A percentile compares a stretch with the other conserved stretches of the same genome.
Conservation (phyloP, 768 basidiomycete genomes). For the Mycena belliarum region DNA sequence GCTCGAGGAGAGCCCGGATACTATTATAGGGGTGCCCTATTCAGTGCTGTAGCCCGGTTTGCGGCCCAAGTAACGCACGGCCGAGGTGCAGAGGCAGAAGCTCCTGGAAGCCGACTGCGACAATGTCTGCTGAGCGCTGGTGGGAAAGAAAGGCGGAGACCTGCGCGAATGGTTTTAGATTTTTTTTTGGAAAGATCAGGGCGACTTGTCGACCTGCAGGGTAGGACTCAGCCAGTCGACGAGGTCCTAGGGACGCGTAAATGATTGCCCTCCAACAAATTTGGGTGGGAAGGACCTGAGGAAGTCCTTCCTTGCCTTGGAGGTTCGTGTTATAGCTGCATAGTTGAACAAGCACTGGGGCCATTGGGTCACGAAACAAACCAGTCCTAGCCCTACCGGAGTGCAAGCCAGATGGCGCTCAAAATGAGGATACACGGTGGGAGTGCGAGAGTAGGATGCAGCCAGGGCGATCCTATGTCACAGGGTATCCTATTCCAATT, state of each 20-base stretch:
- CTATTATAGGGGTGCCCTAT: slow-evolving; percentile 43
- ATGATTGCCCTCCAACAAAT: no score
- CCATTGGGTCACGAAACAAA: no score
- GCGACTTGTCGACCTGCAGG: no score
- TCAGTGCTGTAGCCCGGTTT: slow-evolving; percentile 6
- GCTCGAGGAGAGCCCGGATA: slow-evolving; percentile 72
- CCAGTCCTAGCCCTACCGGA: no score
- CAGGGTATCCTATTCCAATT: not conserved
- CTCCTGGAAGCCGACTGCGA: slow-evolving; percentile 94
- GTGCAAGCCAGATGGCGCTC: no score
- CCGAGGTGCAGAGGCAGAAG: slow-evolving; percentile 87
- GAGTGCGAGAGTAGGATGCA: no score
- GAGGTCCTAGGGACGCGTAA: no score
- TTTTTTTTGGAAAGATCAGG: no score
- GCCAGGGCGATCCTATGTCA: no score
- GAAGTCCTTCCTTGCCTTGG: slow-evolving; percentile 70
- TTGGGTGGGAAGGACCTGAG: no score
- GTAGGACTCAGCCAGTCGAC: slow-evolving; percentile 92
- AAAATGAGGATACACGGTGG: no score
- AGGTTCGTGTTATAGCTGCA: slow-evolving; percentile 92
- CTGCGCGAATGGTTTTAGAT: no score
- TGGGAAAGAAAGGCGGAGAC: slow-evolving; percentile 72
- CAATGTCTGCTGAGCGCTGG: slow-evolving; percentile 72
- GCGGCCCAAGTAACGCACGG: slow-evolving; percentile 49
- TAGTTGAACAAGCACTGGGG: slow-evolving; percentile 71